Percentiles rank a stretch among this genome's conserved stretches.
phyloP scores from a whole-genome alignment of 805 yeast species.

The Pachysolen tannophilus region DNA sequence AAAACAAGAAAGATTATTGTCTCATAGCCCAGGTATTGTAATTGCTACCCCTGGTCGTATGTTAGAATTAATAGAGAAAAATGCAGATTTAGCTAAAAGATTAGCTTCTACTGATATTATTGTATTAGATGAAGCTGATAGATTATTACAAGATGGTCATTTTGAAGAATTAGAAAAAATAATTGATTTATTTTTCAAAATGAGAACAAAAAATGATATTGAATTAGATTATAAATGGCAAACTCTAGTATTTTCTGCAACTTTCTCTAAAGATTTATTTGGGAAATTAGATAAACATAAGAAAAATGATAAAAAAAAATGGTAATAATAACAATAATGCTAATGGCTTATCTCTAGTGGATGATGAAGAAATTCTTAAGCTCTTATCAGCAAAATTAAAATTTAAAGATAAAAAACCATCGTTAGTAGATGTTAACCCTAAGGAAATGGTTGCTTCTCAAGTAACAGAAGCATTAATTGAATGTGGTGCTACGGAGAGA shows the following conservation, averaged over 20 bases:
- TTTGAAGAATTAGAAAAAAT: constrained; percentile 87
- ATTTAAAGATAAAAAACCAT: constrained; percentile 61
- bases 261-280: constrained; percentile 78
- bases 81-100: constrained; percentile 32
- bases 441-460: constrained; percentile 66
- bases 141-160: constrained; percentile 91
- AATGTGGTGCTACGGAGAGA: constrained; percentile 85
- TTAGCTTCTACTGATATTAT: constrained; percentile 39
- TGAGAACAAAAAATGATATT: constrained; percentile 34
- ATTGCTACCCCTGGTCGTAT: constrained; percentile 96
- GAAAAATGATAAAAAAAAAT: constrained; percentile 21
- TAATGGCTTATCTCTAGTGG: constrained; percentile 30
- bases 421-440: constrained; percentile 80
- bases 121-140: constrained; percentile 93
- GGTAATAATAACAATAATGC: constrained; percentile 16
- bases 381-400: constrained; percentile 62
- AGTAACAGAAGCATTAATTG: constrained; percentile 80
- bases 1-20: constrained; percentile 78
- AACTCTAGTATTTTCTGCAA: constrained; percentile 91
- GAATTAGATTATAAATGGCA: constrained; percentile 47
- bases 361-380: constrained; percentile 52
- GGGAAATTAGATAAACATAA: constrained; percentile 50
- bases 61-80: constrained; percentile 69
- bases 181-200: constrained; percentile 51
- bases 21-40: constrained; percentile 67